phyloP scores from a whole-genome alignment of 192 early-diverging fungal species.

The Backusella macrospora region DNA sequence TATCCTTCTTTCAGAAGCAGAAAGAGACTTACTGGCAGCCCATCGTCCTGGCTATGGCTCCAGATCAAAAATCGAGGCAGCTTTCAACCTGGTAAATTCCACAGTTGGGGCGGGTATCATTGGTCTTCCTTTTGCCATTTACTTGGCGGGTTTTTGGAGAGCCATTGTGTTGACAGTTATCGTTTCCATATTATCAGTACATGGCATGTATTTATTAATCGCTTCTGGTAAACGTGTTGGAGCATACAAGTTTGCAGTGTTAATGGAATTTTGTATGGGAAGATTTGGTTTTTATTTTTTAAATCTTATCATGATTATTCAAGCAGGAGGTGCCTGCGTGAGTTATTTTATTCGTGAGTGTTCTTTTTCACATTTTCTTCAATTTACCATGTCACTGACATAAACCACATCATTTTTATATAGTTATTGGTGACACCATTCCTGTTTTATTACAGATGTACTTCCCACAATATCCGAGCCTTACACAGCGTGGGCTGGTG shows the following conservation, averaged over 20 bases:
- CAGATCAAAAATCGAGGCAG: constrained; percentile 42
- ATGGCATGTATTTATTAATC: constrained; percentile 60
- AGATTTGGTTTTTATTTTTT: constrained; percentile 54
- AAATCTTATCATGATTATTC: constrained; percentile 59
- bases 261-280: constrained; percentile 59
- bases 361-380: not conserved
- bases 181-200: constrained; percentile 54
- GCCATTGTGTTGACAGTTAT: constrained; percentile 52
- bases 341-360: constrained; percentile 60
- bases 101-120: constrained; percentile 73
- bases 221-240: constrained; percentile 56
- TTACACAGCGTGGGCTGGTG: constrained; percentile 34
- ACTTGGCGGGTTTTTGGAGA: constrained; percentile 62
- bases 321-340: constrained; percentile 61
- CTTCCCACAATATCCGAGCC: constrained; percentile 32
- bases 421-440: constrained; percentile 56
- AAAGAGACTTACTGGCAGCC: constrained; percentile 32
- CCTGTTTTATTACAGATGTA: constrained; percentile 45
- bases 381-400: not conserved
- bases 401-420: not conserved
- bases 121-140: constrained; percentile 66
- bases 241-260: constrained; percentile 56
- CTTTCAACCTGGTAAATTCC: constrained; percentile 72
- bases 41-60: constrained; percentile 48
- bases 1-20: constrained; percentile 23